Conservation (phyloP, 2,329 filamentous ascomycete genomes). For the Trichoderma sp. region DNA sequence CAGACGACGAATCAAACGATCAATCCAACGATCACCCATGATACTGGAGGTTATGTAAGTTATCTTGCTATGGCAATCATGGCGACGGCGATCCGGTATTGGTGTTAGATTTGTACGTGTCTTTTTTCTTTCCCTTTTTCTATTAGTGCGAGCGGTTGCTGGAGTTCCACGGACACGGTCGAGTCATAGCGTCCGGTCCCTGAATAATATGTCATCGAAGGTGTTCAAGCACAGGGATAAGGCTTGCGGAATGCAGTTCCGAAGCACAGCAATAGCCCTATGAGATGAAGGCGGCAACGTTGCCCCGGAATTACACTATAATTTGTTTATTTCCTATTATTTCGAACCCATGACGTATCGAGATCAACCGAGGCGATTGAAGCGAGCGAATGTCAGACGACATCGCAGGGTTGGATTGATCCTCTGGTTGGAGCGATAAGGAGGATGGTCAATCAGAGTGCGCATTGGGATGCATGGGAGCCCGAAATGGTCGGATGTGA, state of each 20-base stretch:
- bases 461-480: not conserved
- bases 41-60: not conserved
- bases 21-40: not conserved
- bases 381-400: not conserved
- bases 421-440: not conserved
- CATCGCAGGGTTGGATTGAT: not conserved
- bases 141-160: not conserved
- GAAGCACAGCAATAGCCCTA: not conserved
- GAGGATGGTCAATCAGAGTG: not conserved
- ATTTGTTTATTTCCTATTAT: not conserved
- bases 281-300: too few species aligned
- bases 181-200: not conserved
- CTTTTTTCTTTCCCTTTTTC: not conserved
- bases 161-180: not conserved
- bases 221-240: not conserved
- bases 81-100: not conserved
- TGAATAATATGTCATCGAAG: not conserved
- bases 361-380: not conserved
- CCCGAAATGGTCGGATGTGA: not conserved
- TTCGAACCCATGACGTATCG: not conserved
- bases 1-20: not conserved
- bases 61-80: not conserved
- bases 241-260: not conserved
- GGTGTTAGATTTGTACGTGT: not conserved
- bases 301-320: not conserved